Evolutionary conservation across 2,329 filamentous ascomycete genomes (phyloP).

Genomic region (Fusarium sp.): DNA sequence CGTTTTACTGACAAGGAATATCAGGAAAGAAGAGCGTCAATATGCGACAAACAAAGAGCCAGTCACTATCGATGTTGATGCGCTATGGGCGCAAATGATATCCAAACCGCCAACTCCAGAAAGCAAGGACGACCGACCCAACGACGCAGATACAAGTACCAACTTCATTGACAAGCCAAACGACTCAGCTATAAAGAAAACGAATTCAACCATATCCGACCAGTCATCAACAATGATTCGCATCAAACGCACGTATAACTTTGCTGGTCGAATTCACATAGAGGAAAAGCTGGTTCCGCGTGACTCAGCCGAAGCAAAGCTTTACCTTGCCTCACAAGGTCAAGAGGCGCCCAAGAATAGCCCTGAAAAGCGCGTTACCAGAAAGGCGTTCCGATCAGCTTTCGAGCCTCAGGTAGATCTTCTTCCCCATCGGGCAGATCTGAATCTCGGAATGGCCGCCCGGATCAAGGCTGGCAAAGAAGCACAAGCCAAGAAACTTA

Average conservation of each 20-base stretch:
- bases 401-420: constrained; percentile 68
- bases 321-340: constrained; percentile 66
- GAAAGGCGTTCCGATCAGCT: constrained; percentile 67
- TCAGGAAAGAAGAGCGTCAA: constrained; percentile 67
- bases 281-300: constrained; percentile 76
- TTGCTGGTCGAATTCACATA: constrained; percentile 76
- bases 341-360: constrained; percentile 40
- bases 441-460: constrained; percentile 65
- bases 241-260: constrained; percentile 78
- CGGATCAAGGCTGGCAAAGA: constrained; percentile 59
- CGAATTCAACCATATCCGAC: not conserved
- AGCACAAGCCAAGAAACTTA: constrained; percentile 70
- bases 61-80: constrained; percentile 77
- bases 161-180: not conserved
- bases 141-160: constrained; percentile 4
- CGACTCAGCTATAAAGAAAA: constrained; percentile 15
- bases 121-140: constrained; percentile 5
- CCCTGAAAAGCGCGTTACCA: constrained; percentile 56
- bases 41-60: constrained; percentile 63
- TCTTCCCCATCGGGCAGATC: constrained; percentile 59
- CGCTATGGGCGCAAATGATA: constrained; percentile 75
- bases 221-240: constrained; percentile 60
- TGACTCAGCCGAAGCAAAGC: constrained; percentile 72
- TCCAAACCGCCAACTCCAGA: constrained; percentile 47
- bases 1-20: constrained; percentile 10